Evolutionary conservation across 2,329 filamentous ascomycete species (phyloP), one percentile per base, ranked within the genome.

Genomic region (Pseudogymnoascus sp.): DNA sequence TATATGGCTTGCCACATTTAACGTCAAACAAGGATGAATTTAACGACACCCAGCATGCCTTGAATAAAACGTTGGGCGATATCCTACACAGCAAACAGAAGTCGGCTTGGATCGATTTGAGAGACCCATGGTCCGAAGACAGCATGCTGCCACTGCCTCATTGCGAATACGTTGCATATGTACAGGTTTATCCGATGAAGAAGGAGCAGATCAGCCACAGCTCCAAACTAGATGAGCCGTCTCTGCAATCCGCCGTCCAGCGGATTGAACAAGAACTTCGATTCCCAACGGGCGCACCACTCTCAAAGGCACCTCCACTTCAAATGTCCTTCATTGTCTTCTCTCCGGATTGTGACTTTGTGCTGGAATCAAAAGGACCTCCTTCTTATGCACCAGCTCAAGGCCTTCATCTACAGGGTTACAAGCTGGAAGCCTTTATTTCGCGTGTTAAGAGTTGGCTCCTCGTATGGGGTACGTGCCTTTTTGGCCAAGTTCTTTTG

Each of bases 81-180:
- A 82, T 85, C 0, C 84, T 96, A 2, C 75, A 83, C n/a, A 82
- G 79, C 36, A 88, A 90, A 72, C 83, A 86, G 72, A 76, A 79
- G 68, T 76, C 79, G 65, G 73, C 79, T 64, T 79, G 83, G 73
- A 74, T 79, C 68, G 83, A 88, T 70, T 60, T 60, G 36, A 38
- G 59, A n/a, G 87, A 90, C 69, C 90, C 92, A 0, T 97, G 91
- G 91, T 84, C 86, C 2, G 81, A 83, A 21, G 87, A 88, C 65
- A 77, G 82, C 9, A 79, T 78, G 63, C 81, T 82, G 64, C 83
- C 85, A 16, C 76, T 82, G 36, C 91, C 91, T 0, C 89, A 90
- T 69, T 99, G 95, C 80, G 95, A 99, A 75, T 91, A 91, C 71
- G 78, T 99, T 60, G 78, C 96, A 62, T 97, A 93, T 74, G 79